Conservation (phyloP, 805 yeast genomes). For the Komagataella populi region DNA sequence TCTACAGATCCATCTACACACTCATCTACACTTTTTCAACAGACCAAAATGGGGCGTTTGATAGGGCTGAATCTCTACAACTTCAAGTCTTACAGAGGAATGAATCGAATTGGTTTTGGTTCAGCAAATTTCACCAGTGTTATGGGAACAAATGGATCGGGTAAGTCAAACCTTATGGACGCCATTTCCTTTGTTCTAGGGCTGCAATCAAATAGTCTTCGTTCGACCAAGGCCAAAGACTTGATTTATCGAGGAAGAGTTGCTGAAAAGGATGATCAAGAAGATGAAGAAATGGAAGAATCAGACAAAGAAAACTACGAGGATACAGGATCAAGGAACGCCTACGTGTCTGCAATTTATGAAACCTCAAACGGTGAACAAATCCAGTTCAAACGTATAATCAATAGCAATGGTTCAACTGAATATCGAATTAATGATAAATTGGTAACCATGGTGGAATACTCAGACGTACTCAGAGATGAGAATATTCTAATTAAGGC, state of each 20-base stretch:
- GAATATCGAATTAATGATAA: slow-evolving; percentile 54
- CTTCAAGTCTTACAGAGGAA: slow-evolving; percentile 85
- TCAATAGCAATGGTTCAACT: slow-evolving; percentile 44
- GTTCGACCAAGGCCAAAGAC: slow-evolving; percentile 64
- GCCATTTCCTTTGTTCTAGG: slow-evolving; percentile 91
- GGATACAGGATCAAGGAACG: slow-evolving; percentile 29
- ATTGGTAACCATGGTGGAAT: slow-evolving; percentile 48
- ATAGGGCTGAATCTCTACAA: slow-evolving; percentile 68
- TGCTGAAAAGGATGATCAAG: slow-evolving; percentile 13
- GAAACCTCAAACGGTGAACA: slow-evolving; percentile 47
- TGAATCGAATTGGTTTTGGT: slow-evolving; percentile 70
- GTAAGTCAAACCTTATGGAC: slow-evolving; percentile 95
- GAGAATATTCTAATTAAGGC: slow-evolving; percentile 85
- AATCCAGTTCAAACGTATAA: slow-evolving; percentile 49
- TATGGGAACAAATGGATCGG: slow-evolving; percentile 98
- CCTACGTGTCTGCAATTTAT: slow-evolving; percentile 71
- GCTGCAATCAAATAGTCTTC: slow-evolving; percentile 55
- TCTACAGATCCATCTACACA: background rate
- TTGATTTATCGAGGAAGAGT: slow-evolving; percentile 67
- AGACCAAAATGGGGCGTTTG: slow-evolving; percentile 58
- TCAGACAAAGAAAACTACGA: slow-evolving; percentile 9
- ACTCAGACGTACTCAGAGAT: slow-evolving; percentile 47
- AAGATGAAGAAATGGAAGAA: slow-evolving; percentile 10
- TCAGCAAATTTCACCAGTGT: slow-evolving; percentile 74
- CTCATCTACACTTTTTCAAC: background rate